Percentiles rank a stretch among this genome's conserved stretches.
These are phyloP conservation scores for Isoetes taiwanensis DNA, from an alignment of 75 land plant species.

Conservation along the genomic window DNA sequence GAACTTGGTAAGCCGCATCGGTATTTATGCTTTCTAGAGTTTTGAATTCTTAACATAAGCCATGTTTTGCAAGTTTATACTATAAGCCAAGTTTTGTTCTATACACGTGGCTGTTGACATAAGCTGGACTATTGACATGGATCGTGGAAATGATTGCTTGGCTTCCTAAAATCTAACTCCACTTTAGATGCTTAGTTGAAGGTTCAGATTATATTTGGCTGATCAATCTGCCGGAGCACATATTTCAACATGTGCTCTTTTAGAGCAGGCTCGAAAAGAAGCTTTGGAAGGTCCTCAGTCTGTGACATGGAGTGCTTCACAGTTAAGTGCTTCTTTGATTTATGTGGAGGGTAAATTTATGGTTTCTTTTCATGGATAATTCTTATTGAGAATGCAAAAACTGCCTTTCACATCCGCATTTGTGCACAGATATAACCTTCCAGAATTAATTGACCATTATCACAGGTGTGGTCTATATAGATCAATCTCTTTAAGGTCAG, in stretches of 20 bases:
- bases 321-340: conserved; percentile 80
- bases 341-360: conserved; percentile 71
- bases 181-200: too few relatives aligned
- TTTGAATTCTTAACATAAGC: too few relatives aligned
- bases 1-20: too few relatives aligned
- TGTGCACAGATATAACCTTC: conserved; percentile 70
- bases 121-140: too few relatives aligned
- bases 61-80: too few relatives aligned
- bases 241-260: conserved; percentile 72
- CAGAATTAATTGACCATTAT: conserved; percentile 66
- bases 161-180: too few relatives aligned
- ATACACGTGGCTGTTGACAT: too few relatives aligned
- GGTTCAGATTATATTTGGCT: conserved; percentile 66
- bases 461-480: conserved; percentile 73
- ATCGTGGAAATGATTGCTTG: too few relatives aligned
- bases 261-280: conserved; percentile 73
- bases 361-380: not conserved
- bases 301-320: conserved; percentile 73
- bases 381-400: not conserved
- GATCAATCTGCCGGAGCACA: conserved; percentile 99
- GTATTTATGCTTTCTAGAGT: too few relatives aligned
- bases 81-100: too few relatives aligned
- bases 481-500: conserved; percentile 62
- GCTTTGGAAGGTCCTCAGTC: conserved; percentile 5
- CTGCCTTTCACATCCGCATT: not conserved